Percentiles rank a stretch among this genome's conserved stretches.
phyloP scores from a whole-genome alignment of 495 filamentous ascomycete species.

The Saxispiralis lemnorum region DNA sequence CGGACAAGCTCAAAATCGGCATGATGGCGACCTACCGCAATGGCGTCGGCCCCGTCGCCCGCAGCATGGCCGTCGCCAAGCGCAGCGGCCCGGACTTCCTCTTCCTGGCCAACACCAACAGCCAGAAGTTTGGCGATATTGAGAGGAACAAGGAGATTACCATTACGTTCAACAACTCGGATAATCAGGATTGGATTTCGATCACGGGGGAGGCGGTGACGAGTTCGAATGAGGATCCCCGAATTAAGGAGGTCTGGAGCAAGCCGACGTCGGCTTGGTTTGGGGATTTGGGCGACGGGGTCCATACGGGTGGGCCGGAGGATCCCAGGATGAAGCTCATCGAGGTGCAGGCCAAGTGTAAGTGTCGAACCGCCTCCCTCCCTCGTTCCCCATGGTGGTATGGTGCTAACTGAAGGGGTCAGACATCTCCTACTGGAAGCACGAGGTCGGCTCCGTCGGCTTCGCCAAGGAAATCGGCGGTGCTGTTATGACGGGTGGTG shows the following conservation, averaged over 20 bases:
- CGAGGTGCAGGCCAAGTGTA: conserved; percentile 22
- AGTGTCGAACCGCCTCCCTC: background rate
- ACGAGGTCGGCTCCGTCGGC: conserved; percentile 14
- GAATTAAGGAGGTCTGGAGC: conserved; percentile 28
- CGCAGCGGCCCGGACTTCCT: conserved; percentile 29
- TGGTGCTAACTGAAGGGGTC: background rate
- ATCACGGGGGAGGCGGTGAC: conserved; percentile 21
- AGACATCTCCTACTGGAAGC: conserved; percentile 22
- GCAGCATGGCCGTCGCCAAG: conserved; percentile 29
- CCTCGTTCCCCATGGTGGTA: no score
- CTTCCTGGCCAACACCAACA: conserved; percentile 30
- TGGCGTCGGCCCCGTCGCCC: conserved; percentile 24
- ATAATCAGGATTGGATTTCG: conserved; percentile 26
- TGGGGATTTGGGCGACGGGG: conserved; percentile 29
- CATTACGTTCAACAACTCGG: conserved; percentile 27
- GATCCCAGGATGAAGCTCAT: conserved; percentile 28
- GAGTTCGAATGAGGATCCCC: conserved; percentile 21
- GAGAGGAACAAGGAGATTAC: conserved; percentile 18
- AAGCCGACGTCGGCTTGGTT: conserved; percentile 26
- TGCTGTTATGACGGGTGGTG: conserved; percentile 18
- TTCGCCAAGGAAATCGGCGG: conserved; percentile 18
- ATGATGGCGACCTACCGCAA: conserved; percentile 21
- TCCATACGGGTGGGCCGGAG: conserved; percentile 23
- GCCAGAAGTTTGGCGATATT: conserved; percentile 28
- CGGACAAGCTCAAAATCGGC: conserved; percentile 21